Evolutionary conservation across 768 basidiomycete species (phyloP), one percentile per base, ranked within the genome.

Genomic region (Dacryopinax primogenitus): DNA sequence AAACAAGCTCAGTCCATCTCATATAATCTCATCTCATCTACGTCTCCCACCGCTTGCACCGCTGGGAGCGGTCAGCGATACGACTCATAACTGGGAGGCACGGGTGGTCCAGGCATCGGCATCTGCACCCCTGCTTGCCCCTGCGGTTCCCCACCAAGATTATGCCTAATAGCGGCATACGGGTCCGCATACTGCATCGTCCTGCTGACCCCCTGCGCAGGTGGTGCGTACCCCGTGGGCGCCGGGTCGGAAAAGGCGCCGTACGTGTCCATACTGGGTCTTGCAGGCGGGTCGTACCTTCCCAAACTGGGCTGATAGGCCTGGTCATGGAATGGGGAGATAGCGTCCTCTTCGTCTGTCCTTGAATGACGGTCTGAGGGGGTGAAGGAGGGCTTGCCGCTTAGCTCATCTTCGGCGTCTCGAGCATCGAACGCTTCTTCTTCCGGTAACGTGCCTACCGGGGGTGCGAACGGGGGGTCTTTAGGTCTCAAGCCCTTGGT

Each of bases 181-280:
- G 90, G 90, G 71, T 92, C 87, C 74, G 90, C 90, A 71, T 92
- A 90, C 73, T 93, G 90, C 92, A 95, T 93, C 64, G 92, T 94
- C 73, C 91, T 77, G 74, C 90, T 92, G 37, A 92, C 78, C 30
- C 84, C 81, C 18, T 83, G 82, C 1, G 76, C 78, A 33, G 78
- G 73, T 28, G 61, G 62, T 16, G 79, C 83, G 69, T 86, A 92
- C 26, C 88, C 90, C 65, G 79, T 83, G 0, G 92, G 90, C 0
- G 90, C 83, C 39, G 90, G 89, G 71, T 93, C 92, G 0, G 86
- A 87, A 76, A 93, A 95, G 28, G 91, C 92, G 58, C 92, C 92
- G 70, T 94, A 93, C 16, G 85, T 84, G 70, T 94, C 92, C 76
- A 93, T 83, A 68, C 87, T 90, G 7, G 83, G 84, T 37, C 88